Evolutionary conservation across 495 filamentous ascomycete genomes (phyloP), one percentile per base, ranked within the genome.

Genomic region (Penicillium parvum): DNA sequence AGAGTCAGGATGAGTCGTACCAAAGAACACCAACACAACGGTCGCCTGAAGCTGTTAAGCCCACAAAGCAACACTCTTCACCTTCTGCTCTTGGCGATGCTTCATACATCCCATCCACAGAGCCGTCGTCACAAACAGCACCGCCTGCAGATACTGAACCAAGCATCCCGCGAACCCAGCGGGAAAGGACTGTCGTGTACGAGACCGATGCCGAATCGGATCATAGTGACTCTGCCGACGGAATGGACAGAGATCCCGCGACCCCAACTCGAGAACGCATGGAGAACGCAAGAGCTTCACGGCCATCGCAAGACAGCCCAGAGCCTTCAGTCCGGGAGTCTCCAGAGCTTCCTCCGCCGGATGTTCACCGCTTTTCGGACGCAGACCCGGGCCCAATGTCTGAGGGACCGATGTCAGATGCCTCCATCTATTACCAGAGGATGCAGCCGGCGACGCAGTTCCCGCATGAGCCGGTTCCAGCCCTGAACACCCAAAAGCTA

Each of bases 161-260:
- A 1, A 35, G 20, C 28, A 12, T 25, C 19, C 30, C 37, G 32
- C 42, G 19, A 2, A 40, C 32, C 5, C 54, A 55, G 27, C 51
- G 47, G 7, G 51, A 64, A 20, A 59, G 60, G 29, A 68, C 57
- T 1, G 63, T 73, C 9, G 47, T 73, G 7, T 72, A 72, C 45
- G 70, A 72, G 36, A 73, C 70, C 1, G 70, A 73, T 47, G 70
- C 59, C 1, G 69, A 72, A 8, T 54, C 60, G 10, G 65, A 71
- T 9, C 57, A 65, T 29, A 59, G 51, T 11, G 68, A 66, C 7
- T 47, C 39, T 12, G 56, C 65, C 15, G 49, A 60, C 32, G 46
- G 49, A 10, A 21, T 39, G 9, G 40, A 47, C 16, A 26, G 35
- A n/a, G 39, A 20, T 18, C 32, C 45, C 17, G 29, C 36, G 22